Percentiles rank a stretch among this genome's conserved stretches.
Conservation (phyloP, 352 stramenopile genomes). For the Thalassiosira mediterranea region DNA sequence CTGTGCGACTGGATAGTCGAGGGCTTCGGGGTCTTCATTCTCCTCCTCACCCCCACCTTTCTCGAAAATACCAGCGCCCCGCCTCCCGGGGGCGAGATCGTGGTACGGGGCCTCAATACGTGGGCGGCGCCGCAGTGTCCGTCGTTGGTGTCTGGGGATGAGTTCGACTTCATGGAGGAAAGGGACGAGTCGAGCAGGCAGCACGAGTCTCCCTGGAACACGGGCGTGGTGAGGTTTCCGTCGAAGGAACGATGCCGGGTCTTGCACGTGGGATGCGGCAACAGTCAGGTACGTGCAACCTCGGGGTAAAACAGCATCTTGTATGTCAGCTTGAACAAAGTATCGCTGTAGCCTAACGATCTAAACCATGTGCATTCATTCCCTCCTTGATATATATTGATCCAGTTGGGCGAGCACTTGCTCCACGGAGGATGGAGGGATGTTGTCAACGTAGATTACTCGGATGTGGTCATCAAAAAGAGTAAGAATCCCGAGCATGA, state of each 20-base stretch:
- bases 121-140: constrained; percentile 5
- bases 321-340: too few species aligned
- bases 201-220: not conserved
- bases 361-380: too few species aligned
- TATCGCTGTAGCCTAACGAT: too few species aligned
- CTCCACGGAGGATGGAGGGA: constrained; percentile 62
- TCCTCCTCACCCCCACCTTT: constrained; percentile 32
- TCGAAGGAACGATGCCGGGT: constrained; percentile 57
- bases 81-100: constrained; percentile 29
- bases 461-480: constrained; percentile 70
- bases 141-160: not conserved
- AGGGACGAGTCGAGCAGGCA: constrained; percentile 10
- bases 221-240: constrained; percentile 44
- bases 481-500: constrained; percentile 50
- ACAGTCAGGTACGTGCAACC: too few species aligned
- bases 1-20: constrained; percentile 49
- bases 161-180: not conserved
- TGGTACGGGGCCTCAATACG: constrained; percentile 8
- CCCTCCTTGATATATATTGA: too few species aligned
- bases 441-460: constrained; percentile 80
- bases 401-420: constrained; percentile 71
- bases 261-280: constrained; percentile 73
- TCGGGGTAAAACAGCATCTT: too few species aligned
- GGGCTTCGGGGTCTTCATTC: constrained; percentile 19
- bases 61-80: constrained; percentile 26